Evolutionary conservation across 768 basidiomycete genomes (phyloP), one percentile per base, ranked within the genome.

Genomic region (Mycena vitilis): DNA sequence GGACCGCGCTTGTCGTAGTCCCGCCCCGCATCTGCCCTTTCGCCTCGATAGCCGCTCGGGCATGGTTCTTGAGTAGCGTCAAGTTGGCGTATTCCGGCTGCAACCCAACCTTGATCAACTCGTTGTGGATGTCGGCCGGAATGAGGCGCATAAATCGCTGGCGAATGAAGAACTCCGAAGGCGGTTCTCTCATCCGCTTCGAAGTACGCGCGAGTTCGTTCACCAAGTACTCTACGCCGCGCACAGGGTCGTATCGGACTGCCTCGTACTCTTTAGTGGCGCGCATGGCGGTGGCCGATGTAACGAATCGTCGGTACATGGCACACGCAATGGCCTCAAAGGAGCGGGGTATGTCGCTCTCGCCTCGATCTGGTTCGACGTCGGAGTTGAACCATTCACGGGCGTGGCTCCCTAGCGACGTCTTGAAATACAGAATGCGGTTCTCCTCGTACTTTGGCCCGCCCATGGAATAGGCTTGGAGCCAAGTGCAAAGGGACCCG

Each of bases 181-280:
- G 53, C 1, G 53, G 34, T 38, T 54, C 37, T 6, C 53, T 18
- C 53, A 54, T 54, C 2, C 22, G 20, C 12, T 20, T 23, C 34
- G 30, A 30, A 16, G 53, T 54, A 16, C 34, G 15, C 6, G n/a
- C 7, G 7, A 53, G 25, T 25, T 54, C 37, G 53, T 20, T 54
- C 5, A 54, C 53, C 9, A 54, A 34, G 30, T 13, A 38, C 10
- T 54, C 53, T 1, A 54, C 20, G 4, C 53, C 53, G 1, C 15
- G 34, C 4, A 34, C 6, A 1, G 34, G 4, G 15, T 54, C 53
- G 37, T 54, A 54, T 20, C 36, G 53, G 4, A 54, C 16, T 1
- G 53, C 53, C 53, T 54, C 53, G 11, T 36, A 54, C 18, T 54
- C 53, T 18, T 54, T 54, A 9, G 53, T 54, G 4, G 53, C 45